phyloP scores from a whole-genome alignment of 495 filamentous ascomycete species.

The Jackrogersella minutella region DNA sequence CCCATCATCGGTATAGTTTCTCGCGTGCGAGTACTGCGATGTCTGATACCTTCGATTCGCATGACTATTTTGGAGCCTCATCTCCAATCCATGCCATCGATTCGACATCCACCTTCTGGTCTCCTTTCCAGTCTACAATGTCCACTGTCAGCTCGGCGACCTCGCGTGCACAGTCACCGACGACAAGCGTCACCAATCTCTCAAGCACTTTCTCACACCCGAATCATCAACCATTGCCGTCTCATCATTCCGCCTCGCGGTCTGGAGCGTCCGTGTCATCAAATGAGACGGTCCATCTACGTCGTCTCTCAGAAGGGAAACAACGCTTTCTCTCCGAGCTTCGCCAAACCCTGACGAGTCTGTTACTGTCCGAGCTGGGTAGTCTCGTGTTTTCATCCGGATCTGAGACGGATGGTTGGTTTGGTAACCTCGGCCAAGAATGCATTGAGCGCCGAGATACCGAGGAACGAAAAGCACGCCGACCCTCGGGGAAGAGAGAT shows the following conservation, averaged over 20 bases:
- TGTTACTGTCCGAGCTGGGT: constrained; percentile 90
- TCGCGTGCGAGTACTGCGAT: constrained; percentile 63
- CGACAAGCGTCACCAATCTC: constrained; percentile 61
- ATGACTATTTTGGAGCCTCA: constrained; percentile 71
- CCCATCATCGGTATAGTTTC: constrained; percentile 66
- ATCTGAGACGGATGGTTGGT: constrained; percentile 94
- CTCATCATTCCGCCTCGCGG: constrained; percentile 53
- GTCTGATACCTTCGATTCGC: constrained; percentile 72
- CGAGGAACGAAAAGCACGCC: constrained; percentile 58
- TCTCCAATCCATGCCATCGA: constrained; percentile 79
- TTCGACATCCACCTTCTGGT: constrained; percentile 87
- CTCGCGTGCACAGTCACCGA: constrained; percentile 63
- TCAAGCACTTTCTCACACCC: constrained; percentile 55
- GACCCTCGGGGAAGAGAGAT: constrained; percentile 47
- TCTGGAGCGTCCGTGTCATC: constrained; percentile 65
- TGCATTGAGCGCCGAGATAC: constrained; percentile 79
- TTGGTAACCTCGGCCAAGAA: constrained; percentile 77
- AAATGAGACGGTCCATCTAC: constrained; percentile 66
- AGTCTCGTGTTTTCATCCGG: constrained; percentile 83
- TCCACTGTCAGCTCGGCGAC: constrained; percentile 67
- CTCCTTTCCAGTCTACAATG: constrained; percentile 73
- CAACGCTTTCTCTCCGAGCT: constrained; percentile 76
- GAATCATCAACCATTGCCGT: constrained; percentile 50
- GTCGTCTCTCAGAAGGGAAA: constrained; percentile 60
- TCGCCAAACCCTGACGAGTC: constrained; percentile 79